Conservation (phyloP, 352 stramenopile genomes). For the Phytophthora podocarpi region DNA sequence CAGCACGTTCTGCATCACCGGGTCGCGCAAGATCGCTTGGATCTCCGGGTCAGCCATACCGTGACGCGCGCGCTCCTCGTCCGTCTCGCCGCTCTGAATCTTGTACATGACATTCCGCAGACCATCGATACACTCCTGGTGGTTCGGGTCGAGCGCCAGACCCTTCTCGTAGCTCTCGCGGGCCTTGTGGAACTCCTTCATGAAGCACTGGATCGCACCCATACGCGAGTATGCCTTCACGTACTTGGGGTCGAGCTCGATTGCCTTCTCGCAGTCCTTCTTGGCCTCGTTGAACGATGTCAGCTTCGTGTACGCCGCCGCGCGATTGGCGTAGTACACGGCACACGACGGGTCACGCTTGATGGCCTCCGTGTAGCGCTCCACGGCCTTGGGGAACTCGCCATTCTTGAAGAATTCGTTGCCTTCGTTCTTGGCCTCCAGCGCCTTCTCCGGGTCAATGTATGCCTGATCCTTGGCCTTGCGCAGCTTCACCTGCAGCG, state of each 20-base stretch:
- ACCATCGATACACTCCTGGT: constrained; percentile 96
- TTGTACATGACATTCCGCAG: constrained; percentile 93
- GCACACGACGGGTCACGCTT: constrained; percentile 98
- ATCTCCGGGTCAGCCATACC: constrained; percentile 99
- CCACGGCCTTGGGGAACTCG: constrained; percentile 94
- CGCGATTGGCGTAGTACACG: constrained; percentile 99
- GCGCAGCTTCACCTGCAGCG: constrained; percentile 95
- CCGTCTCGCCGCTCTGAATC: constrained; percentile 96
- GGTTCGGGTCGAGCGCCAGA: constrained; percentile 93
- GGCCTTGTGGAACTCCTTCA: constrained; percentile 99
- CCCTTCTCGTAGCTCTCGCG: constrained; percentile 97
- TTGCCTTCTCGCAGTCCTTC: constrained; percentile 96
- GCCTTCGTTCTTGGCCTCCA: constrained; percentile 98
- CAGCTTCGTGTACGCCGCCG: constrained; percentile 98
- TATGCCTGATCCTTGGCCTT: constrained; percentile 95
- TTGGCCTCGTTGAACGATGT: constrained; percentile 94
- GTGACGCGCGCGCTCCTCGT: constrained; percentile 96
- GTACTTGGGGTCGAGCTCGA: constrained; percentile 99
- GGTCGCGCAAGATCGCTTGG: constrained; percentile 97
- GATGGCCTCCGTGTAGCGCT: constrained; percentile 98
- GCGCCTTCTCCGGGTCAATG: constrained; percentile 96
- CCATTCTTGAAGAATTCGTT: constrained; percentile 98
- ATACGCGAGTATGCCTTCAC: constrained; percentile 99
- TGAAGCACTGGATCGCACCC: constrained; percentile 99
- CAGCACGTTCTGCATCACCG: constrained; percentile 98